Base-by-base conservation (phyloP, 352 stramenopile genomes). In the Globisporangium iwayamae region DNA sequence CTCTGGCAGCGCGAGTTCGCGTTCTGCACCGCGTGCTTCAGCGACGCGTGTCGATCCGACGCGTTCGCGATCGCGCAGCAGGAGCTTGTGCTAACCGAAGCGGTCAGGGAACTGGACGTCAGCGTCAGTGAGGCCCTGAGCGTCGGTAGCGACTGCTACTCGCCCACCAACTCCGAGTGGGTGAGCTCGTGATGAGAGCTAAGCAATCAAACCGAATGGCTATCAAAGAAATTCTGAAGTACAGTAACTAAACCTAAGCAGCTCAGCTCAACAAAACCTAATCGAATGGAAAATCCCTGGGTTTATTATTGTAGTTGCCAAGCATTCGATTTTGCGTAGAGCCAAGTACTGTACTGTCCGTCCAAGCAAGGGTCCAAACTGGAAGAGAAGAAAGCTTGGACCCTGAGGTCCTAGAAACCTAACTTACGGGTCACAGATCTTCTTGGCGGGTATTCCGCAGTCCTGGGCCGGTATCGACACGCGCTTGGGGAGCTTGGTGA, bases 51-150 rank as follows among this genome's bases (percentile, higher is more conserved):
- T 20, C 13, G 14, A 4, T 47, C 41, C 14, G 41, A 47, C 14
- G 41, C 41, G 4, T 18, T 47, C 16, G 14, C 4, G 41, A 47
- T 47, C 41, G 41, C 41, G 0, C 41, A 47, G 41, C 41, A 47
- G 41, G 41, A 47, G 41, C 41, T 47, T 13, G 43, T 51, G 2
- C 62, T 47, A 1, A 66, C 56, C 22, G 62, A 70, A 41, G 67
- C 67, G 34, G 55, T 62, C 16, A n/a, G 69, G 43, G 70, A 76
- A 55, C 39, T 73, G 11, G 66, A 65, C 36, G 38, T 50, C n/a
- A 10, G 62, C 36, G 38, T 50, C 25, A 18, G 28, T 20, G 48
- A 59, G 32, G 38, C 32, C 13, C 9, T 25, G 22, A 41, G 36
- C 36, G 10, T 59, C 36, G 60, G 51, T 32, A 65, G 51, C 47